Percentiles rank a stretch among this genome's conserved stretches.
Evolutionary conservation across 2,329 filamentous ascomycete genomes (phyloP).

Genomic region (Cytospora mali): DNA sequence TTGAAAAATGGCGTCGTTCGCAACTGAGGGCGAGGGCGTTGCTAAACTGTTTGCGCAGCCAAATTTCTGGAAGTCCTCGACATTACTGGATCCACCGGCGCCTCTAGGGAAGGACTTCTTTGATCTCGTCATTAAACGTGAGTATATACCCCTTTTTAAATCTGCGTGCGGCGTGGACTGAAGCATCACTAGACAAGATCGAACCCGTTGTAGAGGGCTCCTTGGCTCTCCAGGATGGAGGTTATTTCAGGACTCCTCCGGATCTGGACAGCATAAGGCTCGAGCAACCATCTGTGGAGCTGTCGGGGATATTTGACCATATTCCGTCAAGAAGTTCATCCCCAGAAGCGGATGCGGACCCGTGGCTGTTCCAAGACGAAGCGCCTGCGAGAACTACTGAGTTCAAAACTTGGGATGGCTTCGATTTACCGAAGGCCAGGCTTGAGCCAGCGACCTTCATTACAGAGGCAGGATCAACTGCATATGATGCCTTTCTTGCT

Average conservation of each 20-base stretch:
- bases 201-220: constrained; percentile 17
- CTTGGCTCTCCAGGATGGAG: background rate
- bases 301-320: background rate
- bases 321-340: constrained; percentile 12
- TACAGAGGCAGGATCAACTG: constrained; percentile 66
- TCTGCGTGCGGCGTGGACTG: background rate
- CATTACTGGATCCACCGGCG: constrained; percentile 44
- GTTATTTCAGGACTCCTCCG: constrained; percentile 42
- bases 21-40: constrained; percentile 46
- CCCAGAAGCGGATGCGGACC: constrained; percentile 37
- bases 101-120: constrained; percentile 45
- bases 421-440: constrained; percentile 49
- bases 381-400: constrained; percentile 38
- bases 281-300: constrained; percentile 10
- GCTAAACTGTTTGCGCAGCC: constrained; percentile 66
- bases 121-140: constrained; percentile 42
- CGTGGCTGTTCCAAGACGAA: constrained; percentile 52
- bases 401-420: constrained; percentile 72
- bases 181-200: constrained; percentile 7
- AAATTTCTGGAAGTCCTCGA: constrained; percentile 61
- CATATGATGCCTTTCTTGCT: constrained; percentile 66
- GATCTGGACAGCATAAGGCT: constrained; percentile 29
- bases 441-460: constrained; percentile 54
- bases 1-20: constrained; percentile 22
- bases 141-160: background rate